Evolutionary conservation across 768 basidiomycete species (phyloP).

Genomic region (Boletus rufocinnamomeus): DNA sequence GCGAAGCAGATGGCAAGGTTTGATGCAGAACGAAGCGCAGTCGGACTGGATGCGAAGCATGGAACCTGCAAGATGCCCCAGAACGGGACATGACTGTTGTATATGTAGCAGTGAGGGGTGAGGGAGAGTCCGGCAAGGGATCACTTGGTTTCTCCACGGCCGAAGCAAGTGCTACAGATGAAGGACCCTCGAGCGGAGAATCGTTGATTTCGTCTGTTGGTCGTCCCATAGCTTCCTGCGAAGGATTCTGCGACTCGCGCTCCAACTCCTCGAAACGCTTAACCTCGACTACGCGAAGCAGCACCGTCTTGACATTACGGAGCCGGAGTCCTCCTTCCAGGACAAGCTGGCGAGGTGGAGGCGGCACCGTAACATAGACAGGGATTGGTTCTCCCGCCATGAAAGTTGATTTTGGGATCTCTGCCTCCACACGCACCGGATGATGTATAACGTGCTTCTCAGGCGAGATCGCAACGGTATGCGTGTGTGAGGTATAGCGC

Average conservation of each 20-base stretch:
- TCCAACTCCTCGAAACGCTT: conserved; percentile 44
- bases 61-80: conserved; percentile 91
- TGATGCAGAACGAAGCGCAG: conserved; percentile 83
- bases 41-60: conserved; percentile 69
- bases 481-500: conserved; percentile 68
- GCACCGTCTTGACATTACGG: conserved; percentile 78
- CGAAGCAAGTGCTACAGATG: conserved; percentile 28
- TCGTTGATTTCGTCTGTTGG: conserved; percentile 17
- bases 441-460: conserved; percentile 56
- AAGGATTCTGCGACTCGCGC: conserved; percentile 34
- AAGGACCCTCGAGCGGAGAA: conserved; percentile 33
- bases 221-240: conserved; percentile 19
- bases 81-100: conserved; percentile 72
- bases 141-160: conserved; percentile 34
- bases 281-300: conserved; percentile 66
- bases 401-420: conserved; percentile 74
- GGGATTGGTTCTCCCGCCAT: conserved; percentile 73
- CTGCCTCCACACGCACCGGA: conserved; percentile 68
- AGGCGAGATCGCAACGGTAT: conserved; percentile 57
- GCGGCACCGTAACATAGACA: conserved; percentile 77
- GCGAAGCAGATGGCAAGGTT: conserved; percentile 50
- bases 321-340: conserved; percentile 70
- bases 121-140: conserved; percentile 44
- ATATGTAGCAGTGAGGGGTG: conserved; percentile 44
- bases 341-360: conserved; percentile 68